Evolutionary conservation across 2,329 filamentous ascomycete species (phyloP), one percentile per base, ranked within the genome.

Genomic region (Colletotrichum sp.): DNA sequence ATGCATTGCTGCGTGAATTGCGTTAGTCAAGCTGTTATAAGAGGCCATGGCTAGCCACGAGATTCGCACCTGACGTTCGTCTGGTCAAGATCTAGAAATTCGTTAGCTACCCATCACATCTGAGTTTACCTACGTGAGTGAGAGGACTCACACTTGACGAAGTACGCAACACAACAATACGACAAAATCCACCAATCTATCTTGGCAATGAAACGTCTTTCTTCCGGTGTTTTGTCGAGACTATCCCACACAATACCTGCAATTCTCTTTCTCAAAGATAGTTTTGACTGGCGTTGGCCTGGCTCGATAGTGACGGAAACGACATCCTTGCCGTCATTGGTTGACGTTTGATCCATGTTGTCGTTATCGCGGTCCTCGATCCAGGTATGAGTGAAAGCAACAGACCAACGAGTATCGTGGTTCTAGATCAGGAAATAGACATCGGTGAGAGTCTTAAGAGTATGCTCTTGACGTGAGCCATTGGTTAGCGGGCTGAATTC

Each of bases 141-240:
- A 24, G 13, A 39, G 22, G 6, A 66, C 62, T n/a, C 10, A 72
- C 62, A 84, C 77, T 85, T 85, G 81, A 85, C 83, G 59, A 86
- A 86, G 72, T 85, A 85, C 2, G 83, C 83, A 3, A 84, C 55
- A 24, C 82, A 86, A 6, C 80, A 82, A 69, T 84, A 84, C 1
- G 81, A 84, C 28, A 86, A 68, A 34, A 86, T 82, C 78, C 80
- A 84, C 77, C 80, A 82, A 62, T 85, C 84, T 4, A 84, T 78
- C 67, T 84, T 85, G 15, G 77, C 75, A 13, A 85, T 77, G 32
- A 85, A 80, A 8, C 78, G 79, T 4, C 84, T 79, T 68, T 84
- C 83, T 59, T 81, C 81, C 0, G 82, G 82, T 2, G 81, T 70
- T 75, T 84, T 84, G 76, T 84, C 83, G 36, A 83, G 78, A 1